These are phyloP conservation scores for Meyerozyma sp. DNA, from an alignment of 1,139 yeast species.

Conservation along the genomic window DNA sequence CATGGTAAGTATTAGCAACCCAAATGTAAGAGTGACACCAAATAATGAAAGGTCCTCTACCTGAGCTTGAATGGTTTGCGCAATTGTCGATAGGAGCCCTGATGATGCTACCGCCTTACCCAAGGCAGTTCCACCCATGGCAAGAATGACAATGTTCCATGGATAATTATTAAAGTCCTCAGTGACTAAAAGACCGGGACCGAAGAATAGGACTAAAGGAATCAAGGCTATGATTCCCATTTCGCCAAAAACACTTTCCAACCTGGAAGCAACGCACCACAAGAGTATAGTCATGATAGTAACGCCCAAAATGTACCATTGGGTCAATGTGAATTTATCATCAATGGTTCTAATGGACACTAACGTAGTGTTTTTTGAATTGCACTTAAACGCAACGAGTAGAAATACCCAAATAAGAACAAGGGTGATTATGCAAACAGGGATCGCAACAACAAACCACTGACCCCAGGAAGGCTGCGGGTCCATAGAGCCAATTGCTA, in stretches of 20 bases:
- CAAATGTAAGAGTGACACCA: constrained; percentile 62
- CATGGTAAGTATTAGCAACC: constrained; percentile 57
- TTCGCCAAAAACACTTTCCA: constrained; percentile 57
- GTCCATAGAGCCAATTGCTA: constrained; percentile 62
- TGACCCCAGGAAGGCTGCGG: constrained; percentile 75
- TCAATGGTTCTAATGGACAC: constrained; percentile 54
- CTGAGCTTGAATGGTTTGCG: constrained; percentile 48
- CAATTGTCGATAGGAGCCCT: constrained; percentile 62
- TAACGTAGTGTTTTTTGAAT: constrained; percentile 34
- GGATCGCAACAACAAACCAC: constrained; percentile 67
- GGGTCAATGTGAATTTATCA: constrained; percentile 54
- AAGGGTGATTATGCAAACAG: constrained; percentile 53
- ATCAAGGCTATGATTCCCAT: constrained; percentile 67
- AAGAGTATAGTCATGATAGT: constrained; percentile 52
- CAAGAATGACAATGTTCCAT: constrained; percentile 70
- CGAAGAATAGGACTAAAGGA: constrained; percentile 63
- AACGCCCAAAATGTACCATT: constrained; percentile 57
- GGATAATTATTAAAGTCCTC: constrained; percentile 69
- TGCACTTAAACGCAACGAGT: constrained; percentile 51
- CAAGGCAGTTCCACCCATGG: constrained; percentile 76
- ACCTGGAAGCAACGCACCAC: constrained; percentile 65
- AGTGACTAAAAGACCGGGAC: constrained; percentile 61
- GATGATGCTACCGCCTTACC: constrained; percentile 73
- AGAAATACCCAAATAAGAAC: constrained; percentile 53
- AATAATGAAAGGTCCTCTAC: constrained; percentile 53